These are phyloP conservation scores for Gaeumannomyces sp. DNA, from an alignment of 2,329 filamentous ascomycete genomes.

Conservation along the genomic window DNA sequence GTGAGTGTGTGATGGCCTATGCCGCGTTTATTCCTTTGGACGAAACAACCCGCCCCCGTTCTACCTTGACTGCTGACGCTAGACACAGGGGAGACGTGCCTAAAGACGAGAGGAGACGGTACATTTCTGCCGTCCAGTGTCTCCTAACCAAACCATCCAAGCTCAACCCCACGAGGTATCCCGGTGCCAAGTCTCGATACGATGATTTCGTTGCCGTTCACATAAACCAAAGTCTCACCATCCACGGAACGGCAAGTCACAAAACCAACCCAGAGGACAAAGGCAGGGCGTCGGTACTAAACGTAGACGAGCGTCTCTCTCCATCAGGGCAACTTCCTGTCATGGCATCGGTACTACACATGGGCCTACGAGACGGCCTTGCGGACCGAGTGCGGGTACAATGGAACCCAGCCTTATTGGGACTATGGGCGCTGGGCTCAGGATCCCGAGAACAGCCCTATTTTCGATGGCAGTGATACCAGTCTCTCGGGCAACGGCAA, in stretches of 20 bases:
- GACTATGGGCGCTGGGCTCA: slow-evolving; percentile 43
- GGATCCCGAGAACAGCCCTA: slow-evolving; percentile 39
- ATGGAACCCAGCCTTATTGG: slow-evolving; percentile 39
- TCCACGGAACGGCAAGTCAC: slow-evolving; percentile 23
- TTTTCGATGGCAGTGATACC: slow-evolving; percentile 49
- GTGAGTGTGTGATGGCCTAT: slow-evolving; percentile 13
- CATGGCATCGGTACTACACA: slow-evolving; percentile 37
- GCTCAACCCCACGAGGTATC: slow-evolving; percentile 21
- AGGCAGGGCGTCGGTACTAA: too few species aligned
- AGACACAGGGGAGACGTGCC: slow-evolving; percentile 23
- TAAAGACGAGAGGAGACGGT: slow-evolving; percentile 22
- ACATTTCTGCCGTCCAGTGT: slow-evolving; percentile 28
- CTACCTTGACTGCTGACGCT: too few species aligned
- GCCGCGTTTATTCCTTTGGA: background rate
- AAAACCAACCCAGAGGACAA: too few species aligned
- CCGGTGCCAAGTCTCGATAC: slow-evolving; percentile 22
- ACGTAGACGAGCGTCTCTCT: background rate
- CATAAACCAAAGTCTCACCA: slow-evolving; percentile 27
- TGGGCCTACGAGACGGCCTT: slow-evolving; percentile 31
- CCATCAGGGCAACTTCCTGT: slow-evolving; percentile 29
- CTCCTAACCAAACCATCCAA: slow-evolving; percentile 27
- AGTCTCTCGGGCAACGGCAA: slow-evolving; percentile 43
- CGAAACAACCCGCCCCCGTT: background rate
- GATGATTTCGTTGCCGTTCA: slow-evolving; percentile 31
- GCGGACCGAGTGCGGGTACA: slow-evolving; percentile 35